Evolutionary conservation across 257 asterid species (phyloP), one percentile per base, ranked within the genome.

Genomic region (Solanum clarkiae): DNA sequence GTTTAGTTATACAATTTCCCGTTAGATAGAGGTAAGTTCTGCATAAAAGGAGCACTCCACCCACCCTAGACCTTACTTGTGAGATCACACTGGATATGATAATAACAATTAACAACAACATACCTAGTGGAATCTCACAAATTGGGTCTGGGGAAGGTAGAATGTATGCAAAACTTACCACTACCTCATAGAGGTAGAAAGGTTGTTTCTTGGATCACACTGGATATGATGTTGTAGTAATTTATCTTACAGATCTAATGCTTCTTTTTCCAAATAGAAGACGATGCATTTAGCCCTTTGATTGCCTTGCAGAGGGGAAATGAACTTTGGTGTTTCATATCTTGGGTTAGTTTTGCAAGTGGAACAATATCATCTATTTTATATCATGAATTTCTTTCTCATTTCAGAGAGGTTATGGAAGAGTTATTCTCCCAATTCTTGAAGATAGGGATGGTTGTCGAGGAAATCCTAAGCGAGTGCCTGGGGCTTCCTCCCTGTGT

Each of bases 381-480:
- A 6, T 26, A 44, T 45, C 3, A 45, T n/a, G 56, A n/a, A 4
- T 74, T 49, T 14, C n/a, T 24, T 66, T 18, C 7, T 36, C 15
- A 59, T 51, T 79, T 9, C 86, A 93, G 94, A 89, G 88, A 89
- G 32, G 88, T 88, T 42, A 18, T 87, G 11, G 95, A 92, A 49
- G 93, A 90, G 82, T 7, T 91, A 72, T 91, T 93, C 85, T 40
- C 32, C n/a, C 40, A 84, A n/a, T 90, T 93, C 54, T 40, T 86
- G 16, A 89, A 88, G 84, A 87, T 87, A 0, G 91, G 91, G 1
- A 81, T 81, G 22, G 8, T 93, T 3, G 26, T 91, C 1, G 93
- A 92, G 88, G 84, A 88, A n/a, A 88, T 93, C 56, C 11, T 93
- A 66, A 91, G 89, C 63, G 95, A 90, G 12, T 93, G 94, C 66